Conservation (phyloP, 805 yeast genomes). For the Pichia deserticola region DNA sequence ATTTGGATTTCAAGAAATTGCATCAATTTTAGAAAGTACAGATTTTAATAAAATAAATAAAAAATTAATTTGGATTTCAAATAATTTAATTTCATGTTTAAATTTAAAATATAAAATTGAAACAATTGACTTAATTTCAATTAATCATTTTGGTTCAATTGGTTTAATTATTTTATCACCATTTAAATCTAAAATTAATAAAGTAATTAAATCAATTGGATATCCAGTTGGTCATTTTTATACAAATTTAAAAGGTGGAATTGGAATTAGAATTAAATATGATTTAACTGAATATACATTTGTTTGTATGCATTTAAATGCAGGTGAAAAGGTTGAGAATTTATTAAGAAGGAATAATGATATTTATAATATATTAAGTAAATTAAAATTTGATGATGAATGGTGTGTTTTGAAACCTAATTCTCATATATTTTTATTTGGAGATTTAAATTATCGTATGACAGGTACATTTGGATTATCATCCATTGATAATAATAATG, state of each 20-base stretch:
- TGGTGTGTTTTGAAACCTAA: conserved; percentile 43
- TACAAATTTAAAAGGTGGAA: conserved; percentile 72
- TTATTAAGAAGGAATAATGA: conserved; percentile 46
- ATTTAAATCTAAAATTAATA: conserved; percentile 20
- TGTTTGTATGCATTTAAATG: conserved; percentile 66
- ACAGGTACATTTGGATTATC: conserved; percentile 14
- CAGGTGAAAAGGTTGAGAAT: conserved; percentile 59
- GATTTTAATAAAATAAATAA: conserved; percentile 31
- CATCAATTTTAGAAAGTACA: conserved; percentile 49
- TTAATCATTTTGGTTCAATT: conserved; percentile 48
- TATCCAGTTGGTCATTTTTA: conserved; percentile 49
- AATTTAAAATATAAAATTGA: conserved; percentile 25
- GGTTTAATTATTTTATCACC: conserved; percentile 47
- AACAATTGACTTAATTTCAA: conserved; percentile 35
- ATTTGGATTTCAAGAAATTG: conserved; percentile 62
- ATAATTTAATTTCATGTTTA: conserved; percentile 30
- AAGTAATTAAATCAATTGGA: conserved; percentile 18
- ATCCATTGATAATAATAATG: neutral
- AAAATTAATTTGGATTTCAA: conserved; percentile 31
- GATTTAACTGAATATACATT: conserved; percentile 43
- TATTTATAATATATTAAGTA: conserved; percentile 40
- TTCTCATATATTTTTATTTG: conserved; percentile 64
- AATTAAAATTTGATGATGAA: conserved; percentile 53
- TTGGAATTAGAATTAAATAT: conserved; percentile 46
- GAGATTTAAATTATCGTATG: conserved; percentile 80